These are phyloP conservation scores for Monosporascus sp. DNA, from an alignment of 2,329 filamentous ascomycete species.

Conservation along the genomic window DNA sequence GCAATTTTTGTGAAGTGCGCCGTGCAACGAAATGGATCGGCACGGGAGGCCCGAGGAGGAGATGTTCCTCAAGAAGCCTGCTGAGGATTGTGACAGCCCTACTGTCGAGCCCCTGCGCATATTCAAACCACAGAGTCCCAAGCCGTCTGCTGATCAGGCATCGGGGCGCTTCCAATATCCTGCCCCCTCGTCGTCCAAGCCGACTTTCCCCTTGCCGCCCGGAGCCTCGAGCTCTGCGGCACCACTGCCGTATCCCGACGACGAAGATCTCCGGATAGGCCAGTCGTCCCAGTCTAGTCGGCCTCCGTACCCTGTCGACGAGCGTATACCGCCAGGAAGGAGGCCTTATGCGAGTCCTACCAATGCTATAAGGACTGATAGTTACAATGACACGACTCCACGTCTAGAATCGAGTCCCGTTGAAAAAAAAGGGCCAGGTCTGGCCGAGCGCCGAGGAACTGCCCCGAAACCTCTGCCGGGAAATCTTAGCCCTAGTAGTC, in stretches of 20 bases:
- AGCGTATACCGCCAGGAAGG: conserved; percentile 26
- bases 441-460: conserved; percentile 80
- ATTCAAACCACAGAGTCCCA: conserved; percentile 68
- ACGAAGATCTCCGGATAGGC: conserved; percentile 47
- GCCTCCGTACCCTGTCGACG: conserved; percentile 40
- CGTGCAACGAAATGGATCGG: conserved; percentile 41
- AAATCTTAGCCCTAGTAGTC: conserved; percentile 64
- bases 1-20: conserved; percentile 16
- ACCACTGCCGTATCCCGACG: conserved; percentile 68
- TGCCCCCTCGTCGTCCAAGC: conserved; percentile 43
- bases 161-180: conserved; percentile 47
- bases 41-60: conserved; percentile 72
- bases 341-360: conserved; percentile 31
- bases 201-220: conserved; percentile 58
- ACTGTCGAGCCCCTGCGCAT: conserved; percentile 81
- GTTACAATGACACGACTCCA: conserved; percentile 46
- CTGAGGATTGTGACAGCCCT: conserved; percentile 60
- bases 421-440: conserved; percentile 55
- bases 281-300: conserved; percentile 35
- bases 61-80: conserved; percentile 68
- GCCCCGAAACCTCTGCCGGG: conserved; percentile 71
- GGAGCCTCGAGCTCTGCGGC: conserved; percentile 66
- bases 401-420: conserved; percentile 51
- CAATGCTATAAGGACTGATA: conserved; percentile 26
- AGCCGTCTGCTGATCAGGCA: conserved; percentile 35